Conservation (phyloP, 805 yeast genomes). For the Kodamaea leandrae region DNA sequence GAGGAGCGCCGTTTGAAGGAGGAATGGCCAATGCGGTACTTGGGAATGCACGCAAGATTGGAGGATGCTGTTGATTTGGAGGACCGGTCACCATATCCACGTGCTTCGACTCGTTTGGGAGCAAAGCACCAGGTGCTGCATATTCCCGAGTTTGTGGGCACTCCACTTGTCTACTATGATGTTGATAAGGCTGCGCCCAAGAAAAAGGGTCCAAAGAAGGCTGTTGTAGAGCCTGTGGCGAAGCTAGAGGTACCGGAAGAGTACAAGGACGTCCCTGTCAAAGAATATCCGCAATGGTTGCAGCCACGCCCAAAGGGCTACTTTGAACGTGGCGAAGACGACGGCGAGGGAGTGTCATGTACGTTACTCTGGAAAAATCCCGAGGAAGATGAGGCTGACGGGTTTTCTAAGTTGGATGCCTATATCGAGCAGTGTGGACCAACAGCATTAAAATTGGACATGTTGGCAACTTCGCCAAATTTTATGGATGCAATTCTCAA, state of each 20-base stretch:
- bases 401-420: constrained; percentile 42
- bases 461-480: constrained; percentile 70
- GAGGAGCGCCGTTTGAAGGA: constrained; percentile 53
- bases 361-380: constrained; percentile 66
- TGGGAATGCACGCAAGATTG: constrained; percentile 69
- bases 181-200: constrained; percentile 17
- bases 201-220: constrained; percentile 11
- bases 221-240: constrained; percentile 5
- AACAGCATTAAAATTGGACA: constrained; percentile 52
- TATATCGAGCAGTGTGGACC: constrained; percentile 57
- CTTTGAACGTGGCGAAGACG: constrained; percentile 78
- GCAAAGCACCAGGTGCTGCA: constrained; percentile 68
- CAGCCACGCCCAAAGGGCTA: constrained; percentile 79
- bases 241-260: constrained; percentile 49
- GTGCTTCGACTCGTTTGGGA: constrained; percentile 77
- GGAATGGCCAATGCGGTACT: constrained; percentile 79
- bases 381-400: constrained; percentile 21
- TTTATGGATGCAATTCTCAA: constrained; percentile 73
- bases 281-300: constrained; percentile 68
- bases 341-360: constrained; percentile 48
- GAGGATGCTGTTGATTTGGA: constrained; percentile 78
- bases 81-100: constrained; percentile 71
- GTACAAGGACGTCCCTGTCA: constrained; percentile 37
- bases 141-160: constrained; percentile 58
- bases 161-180: constrained; percentile 67